Evolutionary conservation across 305 asterid species (phyloP).

Genomic region (Fraxinus sp.): DNA sequence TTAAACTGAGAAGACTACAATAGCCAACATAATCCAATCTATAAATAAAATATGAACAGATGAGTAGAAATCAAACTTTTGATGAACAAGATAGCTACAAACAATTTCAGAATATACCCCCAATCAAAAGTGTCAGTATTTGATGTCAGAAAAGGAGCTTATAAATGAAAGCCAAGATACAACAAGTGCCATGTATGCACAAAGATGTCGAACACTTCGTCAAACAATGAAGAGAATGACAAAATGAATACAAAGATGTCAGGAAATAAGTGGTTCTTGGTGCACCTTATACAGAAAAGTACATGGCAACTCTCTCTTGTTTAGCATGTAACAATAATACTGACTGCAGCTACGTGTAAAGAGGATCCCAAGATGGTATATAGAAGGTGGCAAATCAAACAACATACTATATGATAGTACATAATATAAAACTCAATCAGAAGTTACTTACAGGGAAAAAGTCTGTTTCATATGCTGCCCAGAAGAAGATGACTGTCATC

Average conservation of each 20-base stretch:
- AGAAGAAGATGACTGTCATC: conserved; percentile 79
- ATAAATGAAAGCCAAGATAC: background rate
- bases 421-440: background rate
- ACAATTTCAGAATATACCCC: background rate
- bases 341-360: background rate
- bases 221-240: background rate
- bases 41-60: background rate
- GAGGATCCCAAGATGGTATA: background rate
- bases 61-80: background rate
- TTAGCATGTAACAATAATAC: background rate
- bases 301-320: background rate
- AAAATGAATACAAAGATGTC: background rate
- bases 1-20: background rate
- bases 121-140: background rate
- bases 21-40: background rate
- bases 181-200: background rate
- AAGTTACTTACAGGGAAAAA: conserved; percentile 57
- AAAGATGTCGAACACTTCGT: background rate
- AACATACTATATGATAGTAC: background rate
- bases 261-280: background rate
- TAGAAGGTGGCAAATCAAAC: background rate
- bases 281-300: background rate
- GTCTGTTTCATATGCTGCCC: conserved; percentile 67
- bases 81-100: background rate
- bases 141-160: background rate